Evolutionary conservation across 345 rosid genomes (phyloP), one percentile per base, ranked within the genome.

Genomic region (Theobroma cacao): DNA sequence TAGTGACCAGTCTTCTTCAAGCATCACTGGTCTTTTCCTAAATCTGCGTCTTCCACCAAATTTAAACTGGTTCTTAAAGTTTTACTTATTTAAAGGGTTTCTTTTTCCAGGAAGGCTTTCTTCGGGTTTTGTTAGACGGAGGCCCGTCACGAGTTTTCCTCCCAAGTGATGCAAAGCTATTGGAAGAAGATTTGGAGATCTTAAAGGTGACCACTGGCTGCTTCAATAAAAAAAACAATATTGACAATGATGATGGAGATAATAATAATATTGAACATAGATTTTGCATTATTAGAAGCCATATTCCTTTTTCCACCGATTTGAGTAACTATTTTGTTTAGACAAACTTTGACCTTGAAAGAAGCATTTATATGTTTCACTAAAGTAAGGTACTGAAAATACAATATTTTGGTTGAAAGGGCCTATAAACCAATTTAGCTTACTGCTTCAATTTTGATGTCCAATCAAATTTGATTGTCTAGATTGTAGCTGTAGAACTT

Each of bases 1-100:
- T 96, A 30, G 99, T 94, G 60, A 94, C 99, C 8, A 88, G 97
- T 85, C 93, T 96, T 78, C 98, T 96, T 85, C 97, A 91, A 86
- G 97, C 98, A 71, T 91, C 99, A 53, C 83, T 94, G 88, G 98
- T 96, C 14, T 80, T 91, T 83, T 20, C 79, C 67, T n/a, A n/a
- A 63, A 75, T 80, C 64, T 53, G 53, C 82, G 79, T 74, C 69
- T 72, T 20, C 47, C 31, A 2, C 53, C 24, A 58, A 7, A 18
- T 41, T 40, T 1, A 6, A 60, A 76, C 7, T 50, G 76, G 60
- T 68, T 74, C 72, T 72, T 75, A 40, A 74, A 68, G 68, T 47
- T 78, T 52, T 68, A 63, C 80, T 72, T 55, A 52, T 20, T 15
- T 2, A 34, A 72, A 70, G 30, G 66, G 45, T 50, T 71, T 72